Conservation (phyloP, 108 stramenopile species). For the Skeletonema tropicum region DNA sequence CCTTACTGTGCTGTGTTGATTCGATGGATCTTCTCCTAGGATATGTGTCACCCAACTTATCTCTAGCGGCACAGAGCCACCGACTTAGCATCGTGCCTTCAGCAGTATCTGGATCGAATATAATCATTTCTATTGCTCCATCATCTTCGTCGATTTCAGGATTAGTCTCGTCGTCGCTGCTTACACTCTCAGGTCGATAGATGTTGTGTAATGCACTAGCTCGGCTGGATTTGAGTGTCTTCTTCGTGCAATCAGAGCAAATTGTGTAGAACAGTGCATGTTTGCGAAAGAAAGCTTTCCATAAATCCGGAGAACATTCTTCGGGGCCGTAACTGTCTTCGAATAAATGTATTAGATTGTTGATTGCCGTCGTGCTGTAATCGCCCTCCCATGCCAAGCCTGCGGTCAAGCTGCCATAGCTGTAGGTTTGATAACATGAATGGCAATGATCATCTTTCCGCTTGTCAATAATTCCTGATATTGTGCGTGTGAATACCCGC, state of each 20-base stretch:
- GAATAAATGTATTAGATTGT: constrained; percentile 66
- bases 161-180: constrained; percentile 64
- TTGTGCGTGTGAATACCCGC: constrained; percentile 60
- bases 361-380: constrained; percentile 73
- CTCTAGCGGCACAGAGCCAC: constrained; percentile 77
- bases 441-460: constrained; percentile 58
- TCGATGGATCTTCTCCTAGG: too few species aligned
- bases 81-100: constrained; percentile 83
- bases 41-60: constrained; percentile 74
- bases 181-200: constrained; percentile 66
- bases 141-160: constrained; percentile 49
- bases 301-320: constrained; percentile 70
- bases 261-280: constrained; percentile 76
- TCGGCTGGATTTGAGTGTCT: constrained; percentile 41
- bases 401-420: constrained; percentile 47
- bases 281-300: constrained; percentile 86
- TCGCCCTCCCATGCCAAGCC: constrained; percentile 59
- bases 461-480: constrained; percentile 68
- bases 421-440: constrained; percentile 55
- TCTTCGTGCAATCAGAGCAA: constrained; percentile 68
- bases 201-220: constrained; percentile 47
- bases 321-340: constrained; percentile 63
- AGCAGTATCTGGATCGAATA: constrained; percentile 61
- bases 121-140: constrained; percentile 67
- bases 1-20: too few species aligned